These are phyloP conservation scores for Lepidium didymum DNA, from an alignment of 345 rosid species.

Conservation along the genomic window DNA sequence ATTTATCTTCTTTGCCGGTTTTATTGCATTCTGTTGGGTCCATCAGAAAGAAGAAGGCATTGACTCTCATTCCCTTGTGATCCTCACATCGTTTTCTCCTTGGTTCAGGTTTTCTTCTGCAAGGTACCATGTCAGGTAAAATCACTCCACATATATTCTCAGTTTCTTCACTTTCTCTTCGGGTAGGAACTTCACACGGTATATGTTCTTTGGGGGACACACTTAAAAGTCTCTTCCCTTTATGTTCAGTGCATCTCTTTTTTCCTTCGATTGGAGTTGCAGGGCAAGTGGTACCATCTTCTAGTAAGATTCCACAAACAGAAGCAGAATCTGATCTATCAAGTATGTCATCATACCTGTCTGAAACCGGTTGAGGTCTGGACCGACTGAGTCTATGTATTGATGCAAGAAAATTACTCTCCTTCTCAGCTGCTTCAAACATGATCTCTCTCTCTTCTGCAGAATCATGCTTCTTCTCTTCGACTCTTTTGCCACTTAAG, in stretches of 20 bases:
- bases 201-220: background rate
- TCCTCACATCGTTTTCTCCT: conserved; percentile 57
- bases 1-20: background rate
- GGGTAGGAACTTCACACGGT: background rate
- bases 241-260: conserved; percentile 28
- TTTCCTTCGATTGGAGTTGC: conserved; percentile 31
- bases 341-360: background rate
- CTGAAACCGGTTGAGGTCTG: conserved; percentile 44
- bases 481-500: conserved; percentile 40
- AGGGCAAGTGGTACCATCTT: conserved; percentile 46
- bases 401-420: conserved; percentile 17
- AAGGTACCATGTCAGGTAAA: conserved; percentile 41
- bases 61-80: conserved; percentile 58
- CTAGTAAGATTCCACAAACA: conserved; percentile 45
- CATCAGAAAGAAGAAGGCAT: conserved; percentile 21
- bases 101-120: conserved; percentile 34
- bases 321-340: conserved; percentile 16
- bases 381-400: conserved; percentile 46
- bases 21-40: background rate
- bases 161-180: conserved; percentile 2
- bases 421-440: conserved; percentile 27
- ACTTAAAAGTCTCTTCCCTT: conserved; percentile 30
- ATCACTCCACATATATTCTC: conserved; percentile 44
- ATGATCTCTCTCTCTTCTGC: conserved; percentile 12
- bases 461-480: conserved; percentile 26